Evolutionary conservation across 192 early-diverging fungal genomes (phyloP).

Genomic region (Backusella psychrophila): DNA sequence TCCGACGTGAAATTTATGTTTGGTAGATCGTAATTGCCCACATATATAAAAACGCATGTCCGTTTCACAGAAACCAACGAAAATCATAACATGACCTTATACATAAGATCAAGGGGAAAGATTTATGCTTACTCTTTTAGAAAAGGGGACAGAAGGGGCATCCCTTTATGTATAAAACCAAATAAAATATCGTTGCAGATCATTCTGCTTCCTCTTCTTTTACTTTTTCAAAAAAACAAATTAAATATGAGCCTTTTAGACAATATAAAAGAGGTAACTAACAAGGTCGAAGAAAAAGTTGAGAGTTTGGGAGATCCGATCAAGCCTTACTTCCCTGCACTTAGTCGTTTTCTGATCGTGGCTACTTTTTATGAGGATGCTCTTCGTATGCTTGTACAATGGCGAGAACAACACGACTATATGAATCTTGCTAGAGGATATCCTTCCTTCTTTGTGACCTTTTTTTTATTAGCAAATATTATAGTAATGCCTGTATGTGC

Average conservation of each 20-base stretch:
- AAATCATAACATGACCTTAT: background rate
- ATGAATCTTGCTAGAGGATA: conserved; percentile 78
- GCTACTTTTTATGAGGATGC: conserved; percentile 95
- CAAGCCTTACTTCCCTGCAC: conserved; percentile 87
- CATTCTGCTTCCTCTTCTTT: background rate
- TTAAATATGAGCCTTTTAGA: background rate
- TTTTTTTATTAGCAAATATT: conserved; percentile 83
- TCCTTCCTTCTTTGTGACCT: conserved; percentile 71
- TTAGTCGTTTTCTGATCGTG: conserved; percentile 92
- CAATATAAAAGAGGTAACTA: background rate
- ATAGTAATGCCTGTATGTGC: conserved; percentile 78
- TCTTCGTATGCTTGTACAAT: conserved; percentile 84
- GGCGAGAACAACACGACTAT: conserved; percentile 85
- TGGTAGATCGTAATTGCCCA: background rate
- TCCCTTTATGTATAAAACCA: background rate
- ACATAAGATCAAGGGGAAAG: background rate
- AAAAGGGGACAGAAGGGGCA: background rate
- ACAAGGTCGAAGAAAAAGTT: conserved; percentile 26
- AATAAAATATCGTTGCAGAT: background rate
- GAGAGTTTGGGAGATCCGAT: conserved; percentile 71
- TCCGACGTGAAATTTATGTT: background rate
- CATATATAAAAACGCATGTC: background rate
- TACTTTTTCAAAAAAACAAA: background rate
- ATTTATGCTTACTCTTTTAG: background rate
- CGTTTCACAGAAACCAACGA: background rate